Conservation (phyloP, 2,329 filamentous ascomycete genomes). For the Tolypocladium capitatum region DNA sequence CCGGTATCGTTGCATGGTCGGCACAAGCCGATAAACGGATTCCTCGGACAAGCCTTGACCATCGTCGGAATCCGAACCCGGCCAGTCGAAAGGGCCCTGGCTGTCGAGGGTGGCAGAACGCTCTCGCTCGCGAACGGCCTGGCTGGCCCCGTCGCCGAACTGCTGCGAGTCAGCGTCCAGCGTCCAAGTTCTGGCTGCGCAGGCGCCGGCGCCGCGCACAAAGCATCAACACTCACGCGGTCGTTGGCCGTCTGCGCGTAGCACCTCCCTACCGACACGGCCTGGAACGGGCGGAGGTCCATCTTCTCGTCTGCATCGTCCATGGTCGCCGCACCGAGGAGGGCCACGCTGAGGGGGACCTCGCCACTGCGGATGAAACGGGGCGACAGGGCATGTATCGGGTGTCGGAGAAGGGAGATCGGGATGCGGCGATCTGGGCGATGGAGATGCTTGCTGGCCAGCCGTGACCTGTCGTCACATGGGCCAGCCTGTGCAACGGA, state of each 20-base stretch:
- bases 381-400: conserved; percentile 2
- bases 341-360: no score
- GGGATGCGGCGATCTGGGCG: not conserved
- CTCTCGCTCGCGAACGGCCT: conserved; percentile 22
- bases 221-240: conserved; percentile 15
- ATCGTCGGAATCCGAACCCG: conserved; percentile 11
- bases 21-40: conserved; percentile 17
- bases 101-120: conserved; percentile 5
- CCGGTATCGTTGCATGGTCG: conserved; percentile 26
- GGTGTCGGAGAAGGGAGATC: not conserved
- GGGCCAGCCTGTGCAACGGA: not conserved
- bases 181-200: not conserved
- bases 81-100: conserved; percentile 17
- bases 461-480: not conserved
- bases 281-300: conserved; percentile 7
- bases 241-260: conserved; percentile 23
- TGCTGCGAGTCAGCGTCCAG: conserved; percentile 5
- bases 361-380: conserved; percentile 3
- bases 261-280: conserved; percentile 21
- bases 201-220: not conserved
- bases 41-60: conserved; percentile 4
- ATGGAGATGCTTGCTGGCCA: not conserved
- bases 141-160: conserved; percentile 23
- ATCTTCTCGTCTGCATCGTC: conserved; percentile 1
- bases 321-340: conserved; percentile 6